Base-by-base conservation (phyloP, 2,329 filamentous ascomycete genomes). In the Sarocladiaceae sp. region DNA sequence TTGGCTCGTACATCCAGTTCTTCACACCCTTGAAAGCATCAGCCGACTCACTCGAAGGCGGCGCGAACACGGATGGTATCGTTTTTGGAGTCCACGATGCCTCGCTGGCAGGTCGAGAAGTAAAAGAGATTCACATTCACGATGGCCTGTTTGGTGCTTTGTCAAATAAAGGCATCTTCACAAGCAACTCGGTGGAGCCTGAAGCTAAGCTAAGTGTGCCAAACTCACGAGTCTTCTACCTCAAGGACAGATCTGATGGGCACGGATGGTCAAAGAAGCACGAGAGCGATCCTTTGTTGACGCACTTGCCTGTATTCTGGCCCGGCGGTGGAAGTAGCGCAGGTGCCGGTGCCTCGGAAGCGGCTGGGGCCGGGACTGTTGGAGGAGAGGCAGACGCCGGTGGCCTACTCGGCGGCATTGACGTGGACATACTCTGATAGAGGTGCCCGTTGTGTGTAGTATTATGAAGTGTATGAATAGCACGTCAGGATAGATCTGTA, bases 1-100 rank as follows among this genome's bases (percentile, higher is more conserved):
- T 79, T 4, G 84, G 82, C 6, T 80, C 83, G 12, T 74, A 64
- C 39, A 73, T 91, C 16, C 78, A 84, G 55, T 88, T 86, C 57
- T 80, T 84, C 51, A 68, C 77, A 26, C 21, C 43, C 10, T 18
- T 35, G 23, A 27, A 34, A 32, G 37, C 27, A 13, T 21, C 29
- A 32, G 15, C 32, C 13, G 32, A 19, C n/a, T 16, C 42, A 26
- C 20, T 12, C 23, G 15, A 29, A 13, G 45, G 21, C 16, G 39
- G 47, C 2, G 46, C 45, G 3, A 20, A 47, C 6, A 31, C 46
- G 2, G 49, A 51, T 0, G 55, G 53, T 2, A 37, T 62, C 9
- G 53, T 60, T 2, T 67, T 67, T 44, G 63, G 65, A 34, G 58
- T 63, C 10, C 53, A 62, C 12, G 52, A 52, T 15, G 21, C 33